phyloP scores from a whole-genome alignment of 768 basidiomycete species.

The Leccinellum luteum region DNA sequence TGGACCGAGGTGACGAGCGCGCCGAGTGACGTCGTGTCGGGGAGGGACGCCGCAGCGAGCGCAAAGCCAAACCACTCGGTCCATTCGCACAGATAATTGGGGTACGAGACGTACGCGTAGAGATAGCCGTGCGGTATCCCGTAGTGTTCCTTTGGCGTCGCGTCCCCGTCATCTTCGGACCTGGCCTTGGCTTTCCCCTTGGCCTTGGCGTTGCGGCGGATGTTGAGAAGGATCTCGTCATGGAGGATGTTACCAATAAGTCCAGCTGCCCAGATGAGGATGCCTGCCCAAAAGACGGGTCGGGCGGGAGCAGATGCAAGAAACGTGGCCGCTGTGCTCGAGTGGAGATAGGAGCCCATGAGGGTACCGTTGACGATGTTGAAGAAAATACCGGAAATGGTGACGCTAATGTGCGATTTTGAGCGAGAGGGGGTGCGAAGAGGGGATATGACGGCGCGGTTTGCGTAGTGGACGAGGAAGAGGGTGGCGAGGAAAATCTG shows the following conservation, averaged over 20 bases:
- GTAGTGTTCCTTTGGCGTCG: constrained; percentile 51
- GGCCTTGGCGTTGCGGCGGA: constrained; percentile 62
- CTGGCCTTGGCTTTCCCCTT: constrained; percentile 32
- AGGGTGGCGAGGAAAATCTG: constrained; percentile 52
- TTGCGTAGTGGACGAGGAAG: constrained; percentile 76
- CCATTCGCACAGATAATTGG: constrained; percentile 96
- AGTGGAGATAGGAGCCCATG: constrained; percentile 68
- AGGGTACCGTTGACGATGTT: constrained; percentile 72
- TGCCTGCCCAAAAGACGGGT: constrained; percentile 58
- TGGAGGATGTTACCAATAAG: constrained; percentile 80
- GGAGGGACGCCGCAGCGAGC: constrained; percentile 62
- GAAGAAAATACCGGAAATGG: constrained; percentile 55
- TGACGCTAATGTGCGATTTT: constrained; percentile 66
- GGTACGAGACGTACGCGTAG: constrained; percentile 79
- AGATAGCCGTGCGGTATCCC: constrained; percentile 78
- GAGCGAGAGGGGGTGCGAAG: constrained; percentile 79
- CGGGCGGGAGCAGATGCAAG: constrained; percentile 33
- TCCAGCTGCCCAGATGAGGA: constrained; percentile 67
- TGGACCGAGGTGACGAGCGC: constrained; percentile 42
- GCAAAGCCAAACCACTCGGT: constrained; percentile 90
- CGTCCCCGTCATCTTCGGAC: constrained; percentile 24
- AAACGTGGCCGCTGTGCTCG: constrained; percentile 46
- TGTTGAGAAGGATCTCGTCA: constrained; percentile 84
- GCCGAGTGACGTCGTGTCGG: constrained; percentile 32
- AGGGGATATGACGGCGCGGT: constrained; percentile 79